A percentile compares a stretch with the other conserved stretches of the same genome.
Conservation (phyloP, 441 rosid species). For the Euphorbia celastroides region DNA sequence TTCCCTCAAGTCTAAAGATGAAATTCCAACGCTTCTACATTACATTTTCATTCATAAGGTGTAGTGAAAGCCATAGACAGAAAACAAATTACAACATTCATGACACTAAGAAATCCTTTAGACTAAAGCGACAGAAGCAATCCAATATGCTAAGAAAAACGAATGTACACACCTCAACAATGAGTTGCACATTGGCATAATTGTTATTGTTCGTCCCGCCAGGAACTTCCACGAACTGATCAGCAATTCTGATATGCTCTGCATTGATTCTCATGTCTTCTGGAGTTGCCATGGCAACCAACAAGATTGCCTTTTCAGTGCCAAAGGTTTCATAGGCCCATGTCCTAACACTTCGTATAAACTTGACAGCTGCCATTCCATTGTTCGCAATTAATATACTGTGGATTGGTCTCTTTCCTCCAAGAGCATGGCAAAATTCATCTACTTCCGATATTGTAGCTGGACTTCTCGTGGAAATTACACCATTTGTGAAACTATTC, state of each 20-base stretch:
- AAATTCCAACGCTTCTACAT: slow-evolving; percentile 5
- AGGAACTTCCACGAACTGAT: slow-evolving; percentile 99
- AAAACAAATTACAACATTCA: slow-evolving; percentile 1
- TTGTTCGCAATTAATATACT: slow-evolving; percentile 94
- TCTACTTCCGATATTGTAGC: slow-evolving; percentile 62
- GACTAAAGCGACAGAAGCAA: slow-evolving; percentile 15
- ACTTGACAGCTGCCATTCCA: slow-evolving; percentile 99
- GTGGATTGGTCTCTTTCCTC: slow-evolving; percentile 82
- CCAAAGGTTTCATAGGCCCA: slow-evolving; percentile 99
- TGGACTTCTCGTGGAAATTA: slow-evolving; percentile 51
- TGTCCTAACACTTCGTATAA: slow-evolving; percentile 88
- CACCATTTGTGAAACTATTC: slow-evolving; percentile 54
- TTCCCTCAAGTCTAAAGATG: slow-evolving; percentile 11
- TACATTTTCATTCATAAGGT: slow-evolving; percentile 4
- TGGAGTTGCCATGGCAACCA: slow-evolving; percentile 99
- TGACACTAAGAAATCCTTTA: background rate
- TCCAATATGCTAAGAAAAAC: background rate
- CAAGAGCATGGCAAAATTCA: slow-evolving; percentile 78
- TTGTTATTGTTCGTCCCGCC: slow-evolving; percentile 99
- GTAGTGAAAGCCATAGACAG: background rate
- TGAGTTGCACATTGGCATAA: slow-evolving; percentile 99
- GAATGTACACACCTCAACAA: slow-evolving; percentile 73
- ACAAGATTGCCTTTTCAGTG: slow-evolving; percentile 82
- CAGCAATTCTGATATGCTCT: slow-evolving; percentile 97
- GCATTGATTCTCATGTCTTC: slow-evolving; percentile 99